Evolutionary conservation across 176 grass and related monocot species (phyloP).

Genomic region (Saccharum officinarum): DNA sequence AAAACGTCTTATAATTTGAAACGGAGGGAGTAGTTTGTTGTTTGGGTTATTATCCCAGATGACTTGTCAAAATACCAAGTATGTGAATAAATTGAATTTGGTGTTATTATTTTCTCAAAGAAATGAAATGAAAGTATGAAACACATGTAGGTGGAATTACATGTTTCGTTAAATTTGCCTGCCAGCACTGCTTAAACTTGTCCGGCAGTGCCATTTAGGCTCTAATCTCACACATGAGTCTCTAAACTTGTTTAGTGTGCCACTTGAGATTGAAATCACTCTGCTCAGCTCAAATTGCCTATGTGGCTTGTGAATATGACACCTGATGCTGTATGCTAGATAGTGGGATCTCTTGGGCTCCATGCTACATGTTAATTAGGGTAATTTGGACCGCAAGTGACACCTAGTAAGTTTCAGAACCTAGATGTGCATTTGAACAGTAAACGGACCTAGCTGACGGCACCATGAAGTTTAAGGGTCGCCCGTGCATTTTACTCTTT

Average conservation of each 20-base stretch:
- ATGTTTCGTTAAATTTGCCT: not conserved
- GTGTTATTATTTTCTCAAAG: not conserved
- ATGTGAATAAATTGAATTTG: not conserved
- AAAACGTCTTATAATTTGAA: too few species aligned
- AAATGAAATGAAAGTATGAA: not conserved
- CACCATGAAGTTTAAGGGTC: not conserved
- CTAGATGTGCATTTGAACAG: not conserved
- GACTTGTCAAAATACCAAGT: not conserved
- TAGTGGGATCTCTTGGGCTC: not conserved
- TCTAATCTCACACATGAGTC: not conserved
- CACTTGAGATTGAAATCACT: not conserved
- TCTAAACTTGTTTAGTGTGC: not conserved
- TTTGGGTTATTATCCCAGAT: not conserved
- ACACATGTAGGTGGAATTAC: not conserved
- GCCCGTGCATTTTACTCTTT: not conserved
- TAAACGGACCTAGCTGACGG: not conserved
- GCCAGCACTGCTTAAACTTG: not conserved
- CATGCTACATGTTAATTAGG: not conserved
- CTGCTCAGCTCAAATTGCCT: not conserved
- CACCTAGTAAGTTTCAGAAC: not conserved
- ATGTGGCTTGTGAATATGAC: not conserved
- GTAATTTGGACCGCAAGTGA: not conserved
- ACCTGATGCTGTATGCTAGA: not conserved
- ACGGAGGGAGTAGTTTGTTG: not conserved
- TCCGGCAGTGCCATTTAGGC: not conserved